phyloP scores from a whole-genome alignment of 2,329 filamentous ascomycete genomes.

The Nigrospora sphaerica region DNA sequence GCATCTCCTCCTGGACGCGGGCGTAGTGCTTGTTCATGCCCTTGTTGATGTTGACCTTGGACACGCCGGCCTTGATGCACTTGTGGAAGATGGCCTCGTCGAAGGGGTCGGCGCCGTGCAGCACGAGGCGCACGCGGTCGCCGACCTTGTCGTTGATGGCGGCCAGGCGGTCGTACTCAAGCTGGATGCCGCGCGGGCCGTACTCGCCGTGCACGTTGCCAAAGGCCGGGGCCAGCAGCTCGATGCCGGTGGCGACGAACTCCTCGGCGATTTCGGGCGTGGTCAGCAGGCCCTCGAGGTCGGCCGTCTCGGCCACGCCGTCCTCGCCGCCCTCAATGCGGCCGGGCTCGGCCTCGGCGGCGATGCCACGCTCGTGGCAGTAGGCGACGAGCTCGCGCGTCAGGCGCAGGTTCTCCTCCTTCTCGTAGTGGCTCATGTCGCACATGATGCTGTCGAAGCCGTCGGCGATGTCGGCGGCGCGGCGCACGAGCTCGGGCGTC shows the following conservation, averaged over 20 bases:
- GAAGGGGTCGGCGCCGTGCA: slow-evolving; percentile 43
- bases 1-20: slow-evolving; percentile 35
- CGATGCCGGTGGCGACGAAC: slow-evolving; percentile 59
- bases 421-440: slow-evolving; percentile 68
- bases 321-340: slow-evolving; percentile 63
- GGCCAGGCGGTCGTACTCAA: slow-evolving; percentile 26
- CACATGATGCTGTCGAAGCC: slow-evolving; percentile 70
- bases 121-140: slow-evolving; percentile 36
- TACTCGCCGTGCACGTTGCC: slow-evolving; percentile 66
- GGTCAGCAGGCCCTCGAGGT: slow-evolving; percentile 42
- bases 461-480: slow-evolving; percentile 49
- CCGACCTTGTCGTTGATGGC: slow-evolving; percentile 33
- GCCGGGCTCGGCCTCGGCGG: slow-evolving; percentile 65
- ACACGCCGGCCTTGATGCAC: slow-evolving; percentile 37
- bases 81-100: slow-evolving; percentile 33
- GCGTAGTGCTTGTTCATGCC: slow-evolving; percentile 42
- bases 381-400: slow-evolving; percentile 56
- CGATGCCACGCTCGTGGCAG: slow-evolving; percentile 58
- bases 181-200: slow-evolving; percentile 35
- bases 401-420: slow-evolving; percentile 59
- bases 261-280: slow-evolving; percentile 57
- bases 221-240: slow-evolving; percentile 62
- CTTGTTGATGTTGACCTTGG: slow-evolving; percentile 46
- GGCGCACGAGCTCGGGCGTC: slow-evolving; percentile 53
- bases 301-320: slow-evolving; percentile 49